phyloP scores from a whole-genome alignment of 495 filamentous ascomycete genomes.

The Penicillium silybi region DNA sequence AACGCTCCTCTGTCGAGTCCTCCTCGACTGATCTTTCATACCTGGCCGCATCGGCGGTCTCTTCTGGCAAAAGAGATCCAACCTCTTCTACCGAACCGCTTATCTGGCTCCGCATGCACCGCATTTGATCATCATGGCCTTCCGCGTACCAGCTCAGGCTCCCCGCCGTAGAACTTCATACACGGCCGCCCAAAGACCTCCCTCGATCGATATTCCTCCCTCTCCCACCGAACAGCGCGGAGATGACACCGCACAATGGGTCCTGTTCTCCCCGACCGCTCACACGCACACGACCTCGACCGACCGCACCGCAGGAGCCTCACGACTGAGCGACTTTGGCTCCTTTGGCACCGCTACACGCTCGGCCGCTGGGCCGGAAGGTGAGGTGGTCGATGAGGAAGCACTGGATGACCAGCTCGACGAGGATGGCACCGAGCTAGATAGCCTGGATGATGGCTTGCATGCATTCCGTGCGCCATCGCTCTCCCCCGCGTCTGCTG shows the following conservation, averaged over 20 bases:
- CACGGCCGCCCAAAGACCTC: constrained; percentile 43
- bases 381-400: constrained; percentile 46
- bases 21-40: not conserved
- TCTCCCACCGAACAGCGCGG: constrained; percentile 32
- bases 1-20: not conserved
- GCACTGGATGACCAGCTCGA: constrained; percentile 52
- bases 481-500: constrained; percentile 45
- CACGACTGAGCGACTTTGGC: constrained; percentile 79
- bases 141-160: constrained; percentile 69
- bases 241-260: constrained; percentile 87
- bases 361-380: constrained; percentile 41
- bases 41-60: constrained; percentile 14
- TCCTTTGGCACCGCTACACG: constrained; percentile 65
- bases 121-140: constrained; percentile 63
- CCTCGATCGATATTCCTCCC: constrained; percentile 34
- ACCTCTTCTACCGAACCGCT: constrained; percentile 10
- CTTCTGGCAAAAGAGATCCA: constrained; percentile 25
- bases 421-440: constrained; percentile 69
- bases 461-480: constrained; percentile 75
- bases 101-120: constrained; percentile 4
- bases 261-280: constrained; percentile 82
- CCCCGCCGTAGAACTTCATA: constrained; percentile 56
- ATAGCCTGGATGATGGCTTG: constrained; percentile 86
- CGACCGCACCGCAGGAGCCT: constrained; percentile 66
- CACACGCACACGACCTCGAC: constrained; percentile 70